Evolutionary conservation across 805 yeast species (phyloP), one percentile per base, ranked within the genome.

Genomic region (Nakazawaea sp.): DNA sequence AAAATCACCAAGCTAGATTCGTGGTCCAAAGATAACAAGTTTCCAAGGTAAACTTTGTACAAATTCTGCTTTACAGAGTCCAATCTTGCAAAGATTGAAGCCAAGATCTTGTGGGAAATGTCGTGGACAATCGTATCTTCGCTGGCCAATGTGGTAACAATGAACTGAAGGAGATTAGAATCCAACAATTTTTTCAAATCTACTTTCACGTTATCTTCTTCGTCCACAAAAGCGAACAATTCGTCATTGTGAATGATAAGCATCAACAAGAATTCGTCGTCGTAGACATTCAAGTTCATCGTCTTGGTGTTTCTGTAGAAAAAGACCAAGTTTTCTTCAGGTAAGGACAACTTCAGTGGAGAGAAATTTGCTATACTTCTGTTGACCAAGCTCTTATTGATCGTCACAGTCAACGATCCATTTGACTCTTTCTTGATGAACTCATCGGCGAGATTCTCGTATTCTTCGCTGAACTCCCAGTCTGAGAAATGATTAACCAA

Each of bases 251-350:
- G 81, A 26, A 81, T 52, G 4, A 80, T 56, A 42, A 79, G 51
- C 38, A 81, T 61, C 43, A 85, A 53, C 26, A 88, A 47, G 49
- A 88, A 85, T 49, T 81, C 78, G n/a, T 78, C 70, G 51, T 86
- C 90, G 54, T 88, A 84, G 5, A 60, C 45, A 18, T 15, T 20
- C 18, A 35, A 31, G 21, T 42, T 20, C 25, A 35, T 25, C 10
- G 46, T 34, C 17, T 39, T 32, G 18, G 51, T 52, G 11, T 45
- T 40, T 0, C 51, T 29, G 40, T 58, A 58, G 37, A 62, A 61
- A 2, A 45, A 30, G n/a, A 51, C 46, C 42, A 63, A 52, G 13
- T 42, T 41, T 15, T 35, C 28, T 25, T 71, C 64, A 5, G 67
- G 17, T 6, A n/a, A 12, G 19, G 19, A 15, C 6, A 59, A 58